Percentiles rank a stretch among this genome's conserved stretches.
phyloP scores from a whole-genome alignment of 1,284 basidiomycete species.

The Sanghuangporus sanghuang region DNA sequence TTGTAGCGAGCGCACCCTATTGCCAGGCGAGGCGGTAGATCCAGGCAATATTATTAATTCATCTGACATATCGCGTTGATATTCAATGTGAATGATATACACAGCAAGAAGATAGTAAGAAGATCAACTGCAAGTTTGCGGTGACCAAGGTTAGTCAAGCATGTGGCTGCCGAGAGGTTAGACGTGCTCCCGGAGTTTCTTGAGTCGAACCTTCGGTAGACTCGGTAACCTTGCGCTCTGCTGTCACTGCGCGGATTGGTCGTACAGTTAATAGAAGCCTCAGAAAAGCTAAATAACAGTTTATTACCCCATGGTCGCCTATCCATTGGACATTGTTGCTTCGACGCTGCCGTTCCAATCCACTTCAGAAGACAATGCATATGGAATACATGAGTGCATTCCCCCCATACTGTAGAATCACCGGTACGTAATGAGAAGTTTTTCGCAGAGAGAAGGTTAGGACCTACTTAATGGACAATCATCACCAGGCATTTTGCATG shows the following conservation, averaged over 20 bases:
- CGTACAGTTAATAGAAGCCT: not conserved
- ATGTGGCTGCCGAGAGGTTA: no score
- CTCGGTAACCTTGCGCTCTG: constrained; percentile 17
- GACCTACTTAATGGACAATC: constrained; percentile 85
- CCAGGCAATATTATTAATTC: no score
- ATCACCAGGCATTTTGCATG: constrained; percentile 93
- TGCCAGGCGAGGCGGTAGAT: no score
- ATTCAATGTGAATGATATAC: no score
- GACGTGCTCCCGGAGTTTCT: not conserved
- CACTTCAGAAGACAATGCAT: constrained; percentile 96
- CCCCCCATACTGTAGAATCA: constrained; percentile 75
- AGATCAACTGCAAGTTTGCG: no score
- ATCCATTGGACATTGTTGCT: constrained; percentile 94
- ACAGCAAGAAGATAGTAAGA: no score
- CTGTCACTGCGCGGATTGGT: constrained; percentile 12
- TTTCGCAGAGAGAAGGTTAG: not conserved
- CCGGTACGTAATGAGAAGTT: constrained; percentile 1
- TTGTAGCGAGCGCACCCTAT: not conserved
- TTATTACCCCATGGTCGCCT: constrained; percentile 78
- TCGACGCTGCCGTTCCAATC: constrained; percentile 82
- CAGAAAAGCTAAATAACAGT: not conserved
- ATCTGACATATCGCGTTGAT: no score
- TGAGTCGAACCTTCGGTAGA: not conserved
- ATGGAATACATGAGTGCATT: constrained; percentile 92
- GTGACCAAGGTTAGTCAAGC: no score